phyloP scores from a whole-genome alignment of 73 alveolate genomes.

The Paramecium tetraurelia region DNA sequence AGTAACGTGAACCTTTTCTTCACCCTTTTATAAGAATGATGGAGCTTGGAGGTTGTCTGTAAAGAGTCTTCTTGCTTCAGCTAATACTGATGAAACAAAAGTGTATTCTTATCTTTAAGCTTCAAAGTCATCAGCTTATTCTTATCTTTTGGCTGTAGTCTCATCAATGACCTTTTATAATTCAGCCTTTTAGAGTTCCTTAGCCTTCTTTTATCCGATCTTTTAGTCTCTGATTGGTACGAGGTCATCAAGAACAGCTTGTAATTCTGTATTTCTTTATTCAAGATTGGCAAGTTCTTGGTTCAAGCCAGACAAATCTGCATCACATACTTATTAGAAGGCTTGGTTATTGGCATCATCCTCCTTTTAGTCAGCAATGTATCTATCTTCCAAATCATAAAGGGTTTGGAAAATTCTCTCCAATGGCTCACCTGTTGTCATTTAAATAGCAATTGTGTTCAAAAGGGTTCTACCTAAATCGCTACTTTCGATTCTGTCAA shows the following conservation, averaged over 20 bases:
- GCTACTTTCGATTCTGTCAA: neutral
- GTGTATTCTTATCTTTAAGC: slow-evolving; percentile 48
- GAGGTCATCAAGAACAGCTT: slow-evolving; percentile 47
- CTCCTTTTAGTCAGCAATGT: slow-evolving; percentile 42
- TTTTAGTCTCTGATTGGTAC: neutral
- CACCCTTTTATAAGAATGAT: slow-evolving; percentile 24
- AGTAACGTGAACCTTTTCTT: neutral
- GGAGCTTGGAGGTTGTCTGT: slow-evolving; percentile 55
- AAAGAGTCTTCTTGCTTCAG: slow-evolving; percentile 63
- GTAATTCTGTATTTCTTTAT: slow-evolving; percentile 17
- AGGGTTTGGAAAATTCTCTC: slow-evolving; percentile 42
- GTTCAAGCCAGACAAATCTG: slow-evolving; percentile 31
- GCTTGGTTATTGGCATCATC: slow-evolving; percentile 17
- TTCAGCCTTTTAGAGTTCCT: neutral
- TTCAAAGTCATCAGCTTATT: neutral
- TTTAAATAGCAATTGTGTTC: slow-evolving; percentile 29
- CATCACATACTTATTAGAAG: slow-evolving; percentile 40
- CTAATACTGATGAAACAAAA: slow-evolving; percentile 46
- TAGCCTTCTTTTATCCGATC: neutral
- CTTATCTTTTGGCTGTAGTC: neutral
- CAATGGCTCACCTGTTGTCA: slow-evolving; percentile 26
- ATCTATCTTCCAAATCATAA: slow-evolving; percentile 47
- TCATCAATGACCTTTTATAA: slow-evolving; percentile 37
- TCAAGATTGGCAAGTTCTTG: slow-evolving; percentile 43
- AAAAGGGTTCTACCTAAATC: slow-evolving; percentile 1